These are phyloP conservation scores for Nicotiana knightiana DNA, from an alignment of 257 asterid genomes.

Conservation along the genomic window DNA sequence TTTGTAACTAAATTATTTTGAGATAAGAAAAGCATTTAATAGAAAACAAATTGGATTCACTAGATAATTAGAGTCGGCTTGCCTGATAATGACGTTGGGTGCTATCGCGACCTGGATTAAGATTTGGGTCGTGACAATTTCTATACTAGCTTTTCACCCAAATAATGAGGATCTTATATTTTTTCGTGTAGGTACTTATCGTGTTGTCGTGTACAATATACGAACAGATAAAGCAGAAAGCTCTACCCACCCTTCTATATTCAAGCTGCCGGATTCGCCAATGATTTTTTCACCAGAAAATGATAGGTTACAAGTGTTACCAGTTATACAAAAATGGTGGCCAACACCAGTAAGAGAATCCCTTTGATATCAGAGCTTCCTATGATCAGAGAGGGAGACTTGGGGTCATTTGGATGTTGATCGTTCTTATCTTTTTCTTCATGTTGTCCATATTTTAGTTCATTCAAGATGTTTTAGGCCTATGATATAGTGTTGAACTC, in stretches of 20 bases:
- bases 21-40: no score
- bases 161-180: not conserved
- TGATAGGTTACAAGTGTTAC: slow-evolving; percentile 13
- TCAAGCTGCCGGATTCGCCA: not conserved
- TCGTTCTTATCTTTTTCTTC: not conserved
- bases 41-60: no score
- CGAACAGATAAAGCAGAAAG: not conserved
- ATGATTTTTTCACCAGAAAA: not conserved
- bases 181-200: not conserved
- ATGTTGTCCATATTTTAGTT: not conserved
- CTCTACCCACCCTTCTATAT: not conserved
- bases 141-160: slow-evolving; percentile 3
- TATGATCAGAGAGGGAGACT: not conserved
- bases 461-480: not conserved
- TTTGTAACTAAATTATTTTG: no score
- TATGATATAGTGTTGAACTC: not conserved
- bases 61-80: no score
- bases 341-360: not conserved
- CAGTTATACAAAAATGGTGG: not conserved
- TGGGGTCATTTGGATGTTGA: not conserved
- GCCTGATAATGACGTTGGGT: no score
- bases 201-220: not conserved
- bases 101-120: no score
- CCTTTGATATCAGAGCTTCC: not conserved
- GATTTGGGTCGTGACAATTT: not conserved